A percentile compares a stretch with the other conserved stretches of the same genome.
Conservation (phyloP, 768 basidiomycete genomes). For the Psilocybe azurescens region DNA sequence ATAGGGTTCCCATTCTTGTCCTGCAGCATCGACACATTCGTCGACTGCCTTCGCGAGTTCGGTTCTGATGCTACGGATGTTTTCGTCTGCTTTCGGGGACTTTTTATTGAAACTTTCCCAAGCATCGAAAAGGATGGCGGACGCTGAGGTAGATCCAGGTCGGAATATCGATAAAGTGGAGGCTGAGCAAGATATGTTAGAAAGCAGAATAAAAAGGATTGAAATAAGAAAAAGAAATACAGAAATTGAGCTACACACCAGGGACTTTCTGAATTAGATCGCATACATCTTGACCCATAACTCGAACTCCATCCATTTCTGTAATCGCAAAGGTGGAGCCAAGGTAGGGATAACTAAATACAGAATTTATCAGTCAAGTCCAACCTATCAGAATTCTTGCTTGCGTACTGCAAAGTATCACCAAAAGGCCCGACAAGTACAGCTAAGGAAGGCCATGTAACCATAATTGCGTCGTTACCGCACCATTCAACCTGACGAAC, state of each 20-base stretch:
- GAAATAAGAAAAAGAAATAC: not conserved
- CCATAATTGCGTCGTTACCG: slow-evolving; percentile 91
- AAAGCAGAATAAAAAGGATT: not conserved
- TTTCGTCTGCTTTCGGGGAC: slow-evolving; percentile 93
- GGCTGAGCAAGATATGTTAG: slow-evolving; percentile 41
- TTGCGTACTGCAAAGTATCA: slow-evolving; percentile 78
- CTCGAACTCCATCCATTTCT: slow-evolving; percentile 90
- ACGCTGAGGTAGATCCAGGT: slow-evolving; percentile 90
- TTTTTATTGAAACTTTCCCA: slow-evolving; percentile 85
- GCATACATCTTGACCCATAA: slow-evolving; percentile 77
- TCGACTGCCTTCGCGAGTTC: slow-evolving; percentile 89
- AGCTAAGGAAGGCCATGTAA: slow-evolving; percentile 80
- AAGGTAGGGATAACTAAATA: slow-evolving; percentile 74
- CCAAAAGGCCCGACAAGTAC: slow-evolving; percentile 93
- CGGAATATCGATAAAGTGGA: slow-evolving; percentile 85
- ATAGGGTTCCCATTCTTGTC: slow-evolving; percentile 86
- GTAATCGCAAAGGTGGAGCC: slow-evolving; percentile 80
- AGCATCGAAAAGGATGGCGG: slow-evolving; percentile 92
- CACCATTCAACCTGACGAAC: slow-evolving; percentile 90
- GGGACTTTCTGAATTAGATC: slow-evolving; percentile 96
- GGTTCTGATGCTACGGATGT: slow-evolving; percentile 83
- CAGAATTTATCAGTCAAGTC: not conserved
- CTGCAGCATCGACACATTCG: slow-evolving; percentile 93
- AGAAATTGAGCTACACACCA: slow-evolving; percentile 43
- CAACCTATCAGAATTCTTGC: not conserved